These are phyloP conservation scores for Pichia thaimueangensis DNA, from an alignment of 805 yeast species.

Conservation along the genomic window DNA sequence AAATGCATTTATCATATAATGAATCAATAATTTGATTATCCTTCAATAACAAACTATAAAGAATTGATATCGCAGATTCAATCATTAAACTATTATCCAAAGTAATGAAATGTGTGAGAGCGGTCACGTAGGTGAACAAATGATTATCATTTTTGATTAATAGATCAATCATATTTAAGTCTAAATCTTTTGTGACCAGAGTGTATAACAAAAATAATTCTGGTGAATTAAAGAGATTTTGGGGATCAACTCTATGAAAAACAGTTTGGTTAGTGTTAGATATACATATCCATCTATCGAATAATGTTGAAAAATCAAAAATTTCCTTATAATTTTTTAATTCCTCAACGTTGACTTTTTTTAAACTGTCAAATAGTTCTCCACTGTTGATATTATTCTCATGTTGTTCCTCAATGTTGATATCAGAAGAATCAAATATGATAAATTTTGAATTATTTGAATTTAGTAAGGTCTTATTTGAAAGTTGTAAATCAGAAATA, in stretches of 20 bases:
- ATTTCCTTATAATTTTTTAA: neutral
- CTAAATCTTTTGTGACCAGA: neutral
- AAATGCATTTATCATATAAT: neutral
- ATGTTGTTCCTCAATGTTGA: neutral
- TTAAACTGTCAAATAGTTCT: neutral
- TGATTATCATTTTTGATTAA: neutral
- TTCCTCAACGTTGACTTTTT: neutral
- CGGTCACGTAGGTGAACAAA: neutral
- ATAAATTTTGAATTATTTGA: neutral
- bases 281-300: constrained; percentile 2
- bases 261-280: neutral
- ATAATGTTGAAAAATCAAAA: neutral
- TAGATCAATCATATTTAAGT: neutral
- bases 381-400: neutral
- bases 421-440: neutral
- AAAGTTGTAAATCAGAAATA: neutral
- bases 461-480: no score
- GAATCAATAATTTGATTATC: neutral
- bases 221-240: neutral
- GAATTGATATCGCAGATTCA: neutral
- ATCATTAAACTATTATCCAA: neutral
- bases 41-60: neutral
- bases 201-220: constrained; percentile 2
- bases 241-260: neutral
- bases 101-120: neutral